Percentiles rank a stretch among this genome's conserved stretches.
phyloP scores from a whole-genome alignment of 129 eudicot genomes.

The Flaveria bidentis region DNA sequence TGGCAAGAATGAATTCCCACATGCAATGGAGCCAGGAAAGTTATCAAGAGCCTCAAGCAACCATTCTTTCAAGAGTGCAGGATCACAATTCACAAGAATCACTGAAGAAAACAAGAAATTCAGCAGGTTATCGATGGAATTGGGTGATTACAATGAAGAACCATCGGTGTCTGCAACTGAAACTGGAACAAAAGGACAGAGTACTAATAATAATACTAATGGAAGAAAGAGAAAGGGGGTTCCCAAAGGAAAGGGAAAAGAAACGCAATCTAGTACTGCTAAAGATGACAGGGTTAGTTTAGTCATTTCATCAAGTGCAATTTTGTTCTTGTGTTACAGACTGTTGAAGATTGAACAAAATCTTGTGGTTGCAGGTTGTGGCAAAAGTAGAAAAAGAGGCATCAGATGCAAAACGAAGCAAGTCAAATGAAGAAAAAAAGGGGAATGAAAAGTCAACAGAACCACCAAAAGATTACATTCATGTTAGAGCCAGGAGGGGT shows the following conservation, averaged over 20 bases:
- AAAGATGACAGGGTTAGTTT: constrained; percentile 71
- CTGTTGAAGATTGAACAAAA: too few relatives aligned
- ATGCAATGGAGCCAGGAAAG: constrained; percentile 44
- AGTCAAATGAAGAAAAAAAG: constrained; percentile 30
- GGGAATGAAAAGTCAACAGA: constrained; percentile 43
- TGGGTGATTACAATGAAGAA: constrained; percentile 32
- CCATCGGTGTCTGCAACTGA: constrained; percentile 61
- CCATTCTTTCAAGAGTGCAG: constrained; percentile 51
- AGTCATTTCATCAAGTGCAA: not conserved
- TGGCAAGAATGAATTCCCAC: constrained; percentile 23
- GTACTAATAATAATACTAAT: constrained; percentile 25
- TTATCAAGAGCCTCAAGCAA: constrained; percentile 44
- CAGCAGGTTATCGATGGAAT: constrained; percentile 40
- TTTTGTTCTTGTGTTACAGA: constrained; percentile 18
- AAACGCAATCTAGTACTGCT: constrained; percentile 24
- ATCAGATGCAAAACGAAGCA: constrained; percentile 74
- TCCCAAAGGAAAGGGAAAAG: constrained; percentile 64
- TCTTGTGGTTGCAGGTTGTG: constrained; percentile 45
- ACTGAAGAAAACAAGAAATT: constrained; percentile 16
- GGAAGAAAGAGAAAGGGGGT: constrained; percentile 68
- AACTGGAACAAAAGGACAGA: constrained; percentile 34
- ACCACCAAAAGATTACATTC: constrained; percentile 90
- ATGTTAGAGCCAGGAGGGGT: constrained; percentile 96
- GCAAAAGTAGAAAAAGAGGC: constrained; percentile 50
- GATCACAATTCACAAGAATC: not conserved